Evolutionary conservation across 108 stramenopile species (phyloP).

Genomic region (Cyclotella atomus): DNA sequence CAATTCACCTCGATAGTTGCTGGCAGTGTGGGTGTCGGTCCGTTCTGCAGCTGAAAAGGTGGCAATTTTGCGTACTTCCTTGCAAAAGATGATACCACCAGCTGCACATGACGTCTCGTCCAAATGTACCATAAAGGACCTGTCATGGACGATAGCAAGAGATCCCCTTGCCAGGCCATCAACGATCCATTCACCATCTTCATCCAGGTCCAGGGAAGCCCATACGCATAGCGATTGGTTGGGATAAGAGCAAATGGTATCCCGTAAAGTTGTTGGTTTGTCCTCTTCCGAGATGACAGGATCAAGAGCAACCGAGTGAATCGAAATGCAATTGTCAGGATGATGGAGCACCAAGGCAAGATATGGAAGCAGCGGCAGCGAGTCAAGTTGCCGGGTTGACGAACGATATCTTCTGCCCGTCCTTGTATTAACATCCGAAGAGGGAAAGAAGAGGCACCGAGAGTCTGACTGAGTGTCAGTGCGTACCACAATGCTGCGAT

Average conservation of each 20-base stretch:
- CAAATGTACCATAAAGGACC: not conserved
- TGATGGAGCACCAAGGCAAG: not conserved
- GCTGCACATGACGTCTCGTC: not conserved
- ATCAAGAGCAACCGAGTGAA: not conserved
- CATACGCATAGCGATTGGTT: slow-evolving; percentile 1
- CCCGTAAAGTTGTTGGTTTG: not conserved
- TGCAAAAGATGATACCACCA: not conserved
- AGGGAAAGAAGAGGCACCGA: not conserved
- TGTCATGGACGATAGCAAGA: not conserved
- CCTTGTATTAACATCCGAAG: not conserved
- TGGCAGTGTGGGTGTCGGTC: not conserved
- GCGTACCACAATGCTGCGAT: not conserved
- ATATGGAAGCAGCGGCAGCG: not conserved
- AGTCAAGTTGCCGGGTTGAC: not conserved
- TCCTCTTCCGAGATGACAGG: not conserved
- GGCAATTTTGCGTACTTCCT: not conserved
- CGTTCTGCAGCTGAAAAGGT: not conserved
- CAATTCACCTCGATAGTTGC: slow-evolving; percentile 11
- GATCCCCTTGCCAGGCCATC: not conserved
- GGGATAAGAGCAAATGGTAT: not conserved
- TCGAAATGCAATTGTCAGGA: not conserved
- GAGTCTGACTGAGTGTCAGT: not conserved
- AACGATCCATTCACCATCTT: slow-evolving; percentile 6
- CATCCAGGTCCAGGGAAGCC: not conserved
- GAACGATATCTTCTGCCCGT: not conserved